Evolutionary conservation across 2,329 filamentous ascomycete species (phyloP).

Genomic region (Pseudonectria buxi): DNA sequence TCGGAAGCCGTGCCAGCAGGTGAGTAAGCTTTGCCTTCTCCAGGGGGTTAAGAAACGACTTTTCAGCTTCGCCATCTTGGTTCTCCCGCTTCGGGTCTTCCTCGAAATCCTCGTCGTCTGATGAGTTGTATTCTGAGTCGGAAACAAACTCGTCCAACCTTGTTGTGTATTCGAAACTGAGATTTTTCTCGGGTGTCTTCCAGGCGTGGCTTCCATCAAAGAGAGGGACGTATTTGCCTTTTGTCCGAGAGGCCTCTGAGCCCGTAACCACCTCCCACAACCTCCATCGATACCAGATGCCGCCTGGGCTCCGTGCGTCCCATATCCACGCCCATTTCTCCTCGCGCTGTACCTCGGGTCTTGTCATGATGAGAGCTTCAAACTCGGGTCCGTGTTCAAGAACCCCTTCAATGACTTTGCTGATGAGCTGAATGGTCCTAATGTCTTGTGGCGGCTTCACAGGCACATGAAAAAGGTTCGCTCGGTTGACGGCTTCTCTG

Average conservation of each 20-base stretch:
- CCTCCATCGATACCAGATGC: slow-evolving; percentile 88
- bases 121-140: slow-evolving; percentile 79
- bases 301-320: slow-evolving; percentile 71
- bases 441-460: slow-evolving; percentile 73
- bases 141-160: slow-evolving; percentile 72
- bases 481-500: slow-evolving; percentile 35
- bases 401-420: slow-evolving; percentile 77
- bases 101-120: slow-evolving; percentile 70
- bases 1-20: slow-evolving; percentile 75
- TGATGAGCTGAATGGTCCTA: slow-evolving; percentile 73
- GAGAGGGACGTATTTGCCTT: slow-evolving; percentile 53
- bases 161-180: slow-evolving; percentile 78
- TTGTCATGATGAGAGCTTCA: slow-evolving; percentile 85
- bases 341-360: slow-evolving; percentile 73
- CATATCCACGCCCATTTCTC: slow-evolving; percentile 94
- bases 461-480: slow-evolving; percentile 56
- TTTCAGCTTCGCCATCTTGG: slow-evolving; percentile 40
- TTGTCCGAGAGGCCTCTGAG: slow-evolving; percentile 37
- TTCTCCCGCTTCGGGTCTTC: slow-evolving; percentile 49
- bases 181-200: slow-evolving; percentile 63
- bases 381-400: slow-evolving; percentile 78
- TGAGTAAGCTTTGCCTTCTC: slow-evolving; percentile 80
- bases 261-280: slow-evolving; percentile 81
- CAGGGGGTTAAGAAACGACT: slow-evolving; percentile 70
- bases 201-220: slow-evolving; percentile 75